Evolutionary conservation across 2,329 filamentous ascomycete species (phyloP).

Genomic region (Endothia cerciana): DNA sequence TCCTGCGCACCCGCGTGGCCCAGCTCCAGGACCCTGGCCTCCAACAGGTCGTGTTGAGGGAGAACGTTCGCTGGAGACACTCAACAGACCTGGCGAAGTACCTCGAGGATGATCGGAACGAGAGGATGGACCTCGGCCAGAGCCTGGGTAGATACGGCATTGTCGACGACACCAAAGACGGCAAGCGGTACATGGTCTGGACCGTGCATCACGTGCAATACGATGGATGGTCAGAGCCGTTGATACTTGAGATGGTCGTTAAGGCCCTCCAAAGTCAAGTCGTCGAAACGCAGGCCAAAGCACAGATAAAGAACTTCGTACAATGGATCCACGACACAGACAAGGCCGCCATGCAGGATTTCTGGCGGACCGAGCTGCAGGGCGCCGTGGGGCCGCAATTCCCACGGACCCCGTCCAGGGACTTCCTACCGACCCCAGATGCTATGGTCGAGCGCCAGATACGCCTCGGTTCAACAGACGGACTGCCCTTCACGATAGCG

Average conservation of each 20-base stretch:
- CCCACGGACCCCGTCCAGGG: conserved; percentile 50
- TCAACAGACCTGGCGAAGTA: conserved; percentile 34
- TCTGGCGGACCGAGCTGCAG: conserved; percentile 51
- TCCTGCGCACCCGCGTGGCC: conserved; percentile 41
- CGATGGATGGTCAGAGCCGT: conserved; percentile 40
- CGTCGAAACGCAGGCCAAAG: conserved; percentile 30
- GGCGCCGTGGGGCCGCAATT: conserved; percentile 53
- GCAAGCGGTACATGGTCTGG: conserved; percentile 40
- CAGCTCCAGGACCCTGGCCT: conserved; percentile 40
- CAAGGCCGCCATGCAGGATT: conserved; percentile 44
- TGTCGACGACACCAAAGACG: conserved; percentile 30
- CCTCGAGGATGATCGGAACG: conserved; percentile 34
- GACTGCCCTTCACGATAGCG: conserved; percentile 27
- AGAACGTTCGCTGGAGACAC: conserved; percentile 36
- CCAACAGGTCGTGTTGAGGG: conserved; percentile 43
- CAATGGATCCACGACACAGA: conserved; percentile 48
- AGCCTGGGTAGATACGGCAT: conserved; percentile 43
- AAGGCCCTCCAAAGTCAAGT: conserved; percentile 29
- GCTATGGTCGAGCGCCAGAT: conserved; percentile 36
- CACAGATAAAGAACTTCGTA: conserved; percentile 37
- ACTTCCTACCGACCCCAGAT: conserved; percentile 49
- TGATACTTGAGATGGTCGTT: conserved; percentile 37
- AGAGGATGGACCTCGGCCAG: conserved; percentile 36
- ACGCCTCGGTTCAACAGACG: conserved; percentile 31
- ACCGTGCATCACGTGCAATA: conserved; percentile 46